Conservation (phyloP, 148 eudicot species). For the Silene conica region DNA sequence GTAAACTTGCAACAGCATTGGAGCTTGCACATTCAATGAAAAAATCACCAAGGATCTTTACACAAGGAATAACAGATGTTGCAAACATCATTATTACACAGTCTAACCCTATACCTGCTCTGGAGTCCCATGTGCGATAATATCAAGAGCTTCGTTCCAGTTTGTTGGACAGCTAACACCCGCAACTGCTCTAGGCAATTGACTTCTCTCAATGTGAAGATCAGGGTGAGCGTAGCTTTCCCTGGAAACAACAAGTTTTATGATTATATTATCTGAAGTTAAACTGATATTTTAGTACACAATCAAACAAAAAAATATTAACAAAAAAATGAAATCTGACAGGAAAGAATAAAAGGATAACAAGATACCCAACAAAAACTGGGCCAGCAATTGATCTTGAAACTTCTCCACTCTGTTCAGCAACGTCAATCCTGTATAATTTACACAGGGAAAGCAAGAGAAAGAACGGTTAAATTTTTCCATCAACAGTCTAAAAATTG, state of each 20-base stretch:
- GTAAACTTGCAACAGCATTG: no score
- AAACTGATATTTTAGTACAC: not conserved
- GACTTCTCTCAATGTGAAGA: slow-evolving; percentile 53
- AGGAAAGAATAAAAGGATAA: not conserved
- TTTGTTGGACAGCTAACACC: slow-evolving; percentile 64
- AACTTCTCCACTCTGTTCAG: slow-evolving; percentile 96
- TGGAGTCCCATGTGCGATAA: slow-evolving; percentile 73
- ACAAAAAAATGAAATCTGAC: not conserved
- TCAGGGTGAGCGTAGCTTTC: slow-evolving; percentile 67
- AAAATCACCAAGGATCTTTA: not conserved
- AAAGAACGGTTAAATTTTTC: not conserved
- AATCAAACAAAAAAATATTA: no score
- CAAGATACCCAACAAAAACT: slow-evolving; percentile 54
- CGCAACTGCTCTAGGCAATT: slow-evolving; percentile 22
- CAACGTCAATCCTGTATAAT: slow-evolving; percentile 56
- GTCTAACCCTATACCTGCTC: slow-evolving; percentile 55
- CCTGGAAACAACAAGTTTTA: slow-evolving; percentile 31
- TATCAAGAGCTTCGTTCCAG: slow-evolving; percentile 97
- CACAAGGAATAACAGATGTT: not conserved
- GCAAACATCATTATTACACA: not conserved
- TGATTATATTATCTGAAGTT: not conserved
- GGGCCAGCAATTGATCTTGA: slow-evolving; percentile 61
- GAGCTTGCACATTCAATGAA: not conserved
- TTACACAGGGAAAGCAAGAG: not conserved
- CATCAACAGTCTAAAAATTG: not conserved